Evolutionary conservation across 1,284 basidiomycete genomes (phyloP).

Genomic region (Mycena citricolor): DNA sequence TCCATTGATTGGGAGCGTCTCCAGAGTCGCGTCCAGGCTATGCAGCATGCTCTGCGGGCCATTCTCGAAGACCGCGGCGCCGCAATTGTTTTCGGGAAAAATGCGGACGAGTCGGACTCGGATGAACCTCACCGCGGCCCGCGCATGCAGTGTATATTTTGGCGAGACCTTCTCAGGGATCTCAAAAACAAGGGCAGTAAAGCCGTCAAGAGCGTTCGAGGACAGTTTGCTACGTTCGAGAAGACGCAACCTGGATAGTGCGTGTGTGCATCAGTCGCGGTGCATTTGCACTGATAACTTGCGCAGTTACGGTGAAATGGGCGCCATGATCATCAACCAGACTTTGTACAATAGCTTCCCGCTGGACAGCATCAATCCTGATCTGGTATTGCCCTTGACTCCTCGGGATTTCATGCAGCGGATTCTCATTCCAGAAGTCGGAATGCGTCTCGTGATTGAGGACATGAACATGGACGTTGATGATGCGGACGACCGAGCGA

Average conservation of each 20-base stretch:
- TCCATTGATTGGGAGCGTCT: constrained; percentile 61
- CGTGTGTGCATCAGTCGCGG: constrained; percentile 30
- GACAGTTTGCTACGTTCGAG: constrained; percentile 72
- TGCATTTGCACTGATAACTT: constrained; percentile 3
- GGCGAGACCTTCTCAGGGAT: constrained; percentile 60
- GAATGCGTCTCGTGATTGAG: constrained; percentile 63
- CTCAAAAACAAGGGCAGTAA: constrained; percentile 60
- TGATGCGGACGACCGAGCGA: constrained; percentile 35
- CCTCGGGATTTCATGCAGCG: constrained; percentile 68
- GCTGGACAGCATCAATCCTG: constrained; percentile 44
- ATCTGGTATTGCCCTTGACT: constrained; percentile 56
- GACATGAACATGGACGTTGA: constrained; percentile 49
- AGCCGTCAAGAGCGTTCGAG: constrained; percentile 58
- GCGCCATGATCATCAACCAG: constrained; percentile 74
- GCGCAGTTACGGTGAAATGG: constrained; percentile 74
- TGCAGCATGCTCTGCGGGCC: constrained; percentile 43
- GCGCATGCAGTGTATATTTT: constrained; percentile 58
- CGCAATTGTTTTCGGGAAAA: constrained; percentile 14
- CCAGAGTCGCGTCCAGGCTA: constrained; percentile 46
- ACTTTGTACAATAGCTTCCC: constrained; percentile 72
- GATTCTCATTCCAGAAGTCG: constrained; percentile 74
- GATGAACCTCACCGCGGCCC: constrained; percentile 27
- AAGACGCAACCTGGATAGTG: constrained; percentile 81
- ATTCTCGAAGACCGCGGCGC: constrained; percentile 52
- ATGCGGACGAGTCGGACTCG: too few relatives aligned